Evolutionary conservation across 495 filamentous ascomycete genomes (phyloP).

Genomic region (Podospora comata): DNA sequence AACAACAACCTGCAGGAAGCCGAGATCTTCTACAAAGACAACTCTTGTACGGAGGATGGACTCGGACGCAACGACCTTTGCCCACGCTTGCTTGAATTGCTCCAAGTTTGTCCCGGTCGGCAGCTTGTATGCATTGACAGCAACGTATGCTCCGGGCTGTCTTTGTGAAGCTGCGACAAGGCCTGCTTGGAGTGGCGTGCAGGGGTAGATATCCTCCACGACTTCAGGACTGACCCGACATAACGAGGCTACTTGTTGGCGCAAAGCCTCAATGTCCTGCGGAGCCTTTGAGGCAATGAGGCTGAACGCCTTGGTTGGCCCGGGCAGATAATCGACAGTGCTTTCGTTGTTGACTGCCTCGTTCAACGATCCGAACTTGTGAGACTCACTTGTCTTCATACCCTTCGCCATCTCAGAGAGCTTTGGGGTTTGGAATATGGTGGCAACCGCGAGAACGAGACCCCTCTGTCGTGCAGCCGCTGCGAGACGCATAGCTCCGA

Average conservation of each 20-base stretch:
- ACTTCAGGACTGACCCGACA: slow-evolving; percentile 24
- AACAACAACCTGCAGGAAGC: slow-evolving; percentile 28
- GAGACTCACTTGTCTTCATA: neutral
- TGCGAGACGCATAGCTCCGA: slow-evolving; percentile 67
- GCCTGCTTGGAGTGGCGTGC: slow-evolving; percentile 61
- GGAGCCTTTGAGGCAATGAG: slow-evolving; percentile 6
- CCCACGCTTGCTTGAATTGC: slow-evolving; percentile 55
- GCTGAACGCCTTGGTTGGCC: slow-evolving; percentile 18
- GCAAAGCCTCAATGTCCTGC: neutral
- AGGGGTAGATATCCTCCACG: slow-evolving; percentile 58
- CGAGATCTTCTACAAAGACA: slow-evolving; percentile 18
- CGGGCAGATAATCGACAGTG: slow-evolving; percentile 8
- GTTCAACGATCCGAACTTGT: neutral
- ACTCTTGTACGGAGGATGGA: slow-evolving; percentile 49
- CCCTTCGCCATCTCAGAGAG: slow-evolving; percentile 45
- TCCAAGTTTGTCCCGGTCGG: slow-evolving; percentile 42
- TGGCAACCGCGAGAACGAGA: slow-evolving; percentile 52
- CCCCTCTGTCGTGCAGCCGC: slow-evolving; percentile 50
- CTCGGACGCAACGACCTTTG: slow-evolving; percentile 45
- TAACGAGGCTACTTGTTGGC: slow-evolving; percentile 17
- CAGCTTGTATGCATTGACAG: slow-evolving; percentile 48
- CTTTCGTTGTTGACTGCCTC: neutral
- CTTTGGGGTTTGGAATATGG: slow-evolving; percentile 48
- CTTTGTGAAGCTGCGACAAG: slow-evolving; percentile 48
- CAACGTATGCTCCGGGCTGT: slow-evolving; percentile 52